Base-by-base conservation (phyloP, 768 basidiomycete genomes). In the Pleurotus djamor region DNA sequence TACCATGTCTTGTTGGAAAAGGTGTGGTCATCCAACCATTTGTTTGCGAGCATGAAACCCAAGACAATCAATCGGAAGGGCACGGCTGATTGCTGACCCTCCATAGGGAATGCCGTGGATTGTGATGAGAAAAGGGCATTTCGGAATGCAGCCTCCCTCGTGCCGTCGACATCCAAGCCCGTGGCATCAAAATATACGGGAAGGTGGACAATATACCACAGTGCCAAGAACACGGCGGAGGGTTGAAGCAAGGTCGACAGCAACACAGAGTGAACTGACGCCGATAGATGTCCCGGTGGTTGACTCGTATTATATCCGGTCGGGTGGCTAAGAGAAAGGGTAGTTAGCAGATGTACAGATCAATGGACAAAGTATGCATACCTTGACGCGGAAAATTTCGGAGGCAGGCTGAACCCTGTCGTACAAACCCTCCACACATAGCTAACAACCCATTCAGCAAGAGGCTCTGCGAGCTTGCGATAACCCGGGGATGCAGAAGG, bases 1-100 rank as follows among this genome's bases (percentile, higher is more conserved):
- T 69, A 91, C 91, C 91, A 93, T 57, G 91, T 93, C 76, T 91
- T 92, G 74, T 92, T 92, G 43, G 90, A 92, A 72, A 92, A 93
- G 0, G 91, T 92, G 66, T 93, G 91, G 65, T 93, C 91, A 63
- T 92, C 91, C 63, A 93, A 68, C 91, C 91, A 92, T 73, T 93
- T 93, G 71, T 92, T 92, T 16, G 91, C 89, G 36, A 93, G 75
- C 90, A 93, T 92, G 62, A 86, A 91, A 16, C 91, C 91, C 21
- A 93, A 77, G 21, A 93, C 81, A 59, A 92, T 77, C 45, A 93
- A 77, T 56, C 88, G 84, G 71, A 92, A 92, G 9, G 88, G 84
- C 1, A 85, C 86, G 60, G 78, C 80, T 5, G 78, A 76, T 67
- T 90, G 88, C 51, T 76, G 71, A 3, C 74, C 72, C 48, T 84